Base-by-base conservation (phyloP, 345 rosid species). In the Salix koriyanagi region DNA sequence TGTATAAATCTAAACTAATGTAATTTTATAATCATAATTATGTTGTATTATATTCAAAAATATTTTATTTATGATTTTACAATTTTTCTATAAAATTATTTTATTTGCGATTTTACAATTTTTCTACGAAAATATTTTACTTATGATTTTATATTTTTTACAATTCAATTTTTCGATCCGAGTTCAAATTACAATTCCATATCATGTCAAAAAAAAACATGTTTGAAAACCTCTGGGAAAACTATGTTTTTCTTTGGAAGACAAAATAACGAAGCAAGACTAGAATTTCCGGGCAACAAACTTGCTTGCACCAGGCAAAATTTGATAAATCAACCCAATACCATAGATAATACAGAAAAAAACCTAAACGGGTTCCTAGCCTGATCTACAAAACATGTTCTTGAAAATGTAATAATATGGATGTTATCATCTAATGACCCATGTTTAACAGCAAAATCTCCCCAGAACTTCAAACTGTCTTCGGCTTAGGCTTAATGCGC, bases 401-500 rank as follows among this genome's bases (percentile, higher is more conserved):
- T 67, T 73, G 2, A 58, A 34, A 34, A 46, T 62, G 65, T 65
- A 75, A 34, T 48, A 65, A 23, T 25, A 32, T 25, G 9, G n/a
- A 54, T 65, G 21, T 25, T 70, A 65, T 23, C 46, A 64, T 52
- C 71, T 34, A 75, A 50, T 28, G 60, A 70, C 30, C 74, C 32
- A 21, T 39, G 26, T 41, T 65, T 70, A 52, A 50, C n/a, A 10
- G n/a, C 69, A 58, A 64, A 77, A 73, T 37, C 28, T 62, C n/a
- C 50, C 21, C 19, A 6, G 32, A 61, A 42, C 50, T 70, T 84
- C 75, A 96, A 64, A 93, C 91, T 72, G 90, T 72, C 88, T 93
- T 93, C 14, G 92, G 83, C 94, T 93, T 91, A 36, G 97, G 84
- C 86, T 94, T 94, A 34, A 96, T 88, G 79, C 97, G 84, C 85